Evolutionary conservation across 192 early-diverging fungal genomes (phyloP).

Genomic region (Entomortierella chlamydospora): DNA sequence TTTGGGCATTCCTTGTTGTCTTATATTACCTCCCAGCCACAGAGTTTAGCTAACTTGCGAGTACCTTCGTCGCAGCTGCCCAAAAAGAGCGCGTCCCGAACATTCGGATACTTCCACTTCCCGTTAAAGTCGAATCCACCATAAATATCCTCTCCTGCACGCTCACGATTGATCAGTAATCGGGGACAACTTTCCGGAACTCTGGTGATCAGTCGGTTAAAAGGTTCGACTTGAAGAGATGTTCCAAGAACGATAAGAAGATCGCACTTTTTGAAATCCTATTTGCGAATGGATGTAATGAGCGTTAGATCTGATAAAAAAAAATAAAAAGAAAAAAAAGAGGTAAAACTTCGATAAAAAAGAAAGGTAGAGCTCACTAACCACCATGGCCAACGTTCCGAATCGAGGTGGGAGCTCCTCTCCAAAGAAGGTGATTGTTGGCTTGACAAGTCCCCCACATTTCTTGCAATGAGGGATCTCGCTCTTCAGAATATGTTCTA

Average conservation of each 20-base stretch:
- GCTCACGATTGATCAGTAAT: conserved; percentile 90
- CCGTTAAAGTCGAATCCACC: conserved; percentile 86
- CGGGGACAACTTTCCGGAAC: conserved; percentile 77
- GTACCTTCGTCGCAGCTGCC: conserved; percentile 88
- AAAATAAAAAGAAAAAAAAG: too few relatives aligned
- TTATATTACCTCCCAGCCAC: conserved; percentile 83
- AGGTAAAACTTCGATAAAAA: too few relatives aligned
- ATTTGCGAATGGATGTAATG: conserved; percentile 5
- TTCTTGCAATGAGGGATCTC: conserved; percentile 75
- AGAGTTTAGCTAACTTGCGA: conserved; percentile 70
- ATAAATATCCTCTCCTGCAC: conserved; percentile 70
- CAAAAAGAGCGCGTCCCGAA: conserved; percentile 81
- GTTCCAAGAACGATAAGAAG: conserved; percentile 95
- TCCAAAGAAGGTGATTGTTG: conserved; percentile 97
- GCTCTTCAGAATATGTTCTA: conserved; percentile 64
- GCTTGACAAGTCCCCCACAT: conserved; percentile 85
- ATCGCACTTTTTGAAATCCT: conserved; percentile 82
- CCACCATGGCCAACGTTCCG: conserved; percentile 57
- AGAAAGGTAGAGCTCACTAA: conserved; percentile 18
- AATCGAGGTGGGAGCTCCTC: conserved; percentile 87
- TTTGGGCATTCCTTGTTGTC: too few relatives aligned
- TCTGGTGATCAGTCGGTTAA: conserved; percentile 79
- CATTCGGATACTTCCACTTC: conserved; percentile 55
- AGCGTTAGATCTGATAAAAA: too few relatives aligned
- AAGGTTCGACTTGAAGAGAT: conserved; percentile 88